Base-by-base conservation (phyloP, 2,329 filamentous ascomycete species). In the Cercospora canescens region DNA sequence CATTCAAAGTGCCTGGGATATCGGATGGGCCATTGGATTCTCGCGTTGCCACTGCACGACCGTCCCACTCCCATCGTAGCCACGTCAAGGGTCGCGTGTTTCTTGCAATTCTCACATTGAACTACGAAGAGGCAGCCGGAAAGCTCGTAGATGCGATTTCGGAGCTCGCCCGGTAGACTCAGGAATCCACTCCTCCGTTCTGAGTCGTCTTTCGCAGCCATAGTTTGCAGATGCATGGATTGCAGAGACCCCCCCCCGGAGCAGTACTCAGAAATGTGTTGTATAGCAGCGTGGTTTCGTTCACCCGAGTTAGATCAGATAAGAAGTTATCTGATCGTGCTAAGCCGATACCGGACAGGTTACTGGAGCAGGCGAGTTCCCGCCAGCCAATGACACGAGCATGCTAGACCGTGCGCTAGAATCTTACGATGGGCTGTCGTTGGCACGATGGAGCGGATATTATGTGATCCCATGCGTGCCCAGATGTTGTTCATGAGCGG, bases 101-200 rank as follows among this genome's bases (percentile, higher is more conserved):
- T 63, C 45, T 52, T 58, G 35, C 64, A 66, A 16, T 60, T 62
- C 48, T 59, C 60, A 28, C 64, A 66, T 5, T 56, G 35, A 11
- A 60, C 39, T 18, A 69, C 59, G 18, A 48, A 56, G n/a, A 69
- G 56, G 54, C 67, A 69, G 9, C 65, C 67, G 26, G 39, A 56
- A 21, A 69, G 55, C 9, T 61, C 48, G 41, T 69, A 69, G 24
- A 69, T 65, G 8, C 55, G 65, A 62, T 67, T 67, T 32, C 67
- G 65, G 21, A 69, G 41, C 54, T 69, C 67, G 18, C 65, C 58
- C 3, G 67, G 67, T 4, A 69, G 58, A 37, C 65, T 55, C 48
- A 69, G 39, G 55, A 69, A 69, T 11, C 55, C 30, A 14, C 24
- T 26, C 3, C 21, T 62, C 28, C 48, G 32, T 45, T 16, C 16